A percentile compares a stretch with the other conserved stretches of the same genome.
Conservation (phyloP, 2,329 filamentous ascomycete genomes). For the Thermoascus crustaceus region DNA sequence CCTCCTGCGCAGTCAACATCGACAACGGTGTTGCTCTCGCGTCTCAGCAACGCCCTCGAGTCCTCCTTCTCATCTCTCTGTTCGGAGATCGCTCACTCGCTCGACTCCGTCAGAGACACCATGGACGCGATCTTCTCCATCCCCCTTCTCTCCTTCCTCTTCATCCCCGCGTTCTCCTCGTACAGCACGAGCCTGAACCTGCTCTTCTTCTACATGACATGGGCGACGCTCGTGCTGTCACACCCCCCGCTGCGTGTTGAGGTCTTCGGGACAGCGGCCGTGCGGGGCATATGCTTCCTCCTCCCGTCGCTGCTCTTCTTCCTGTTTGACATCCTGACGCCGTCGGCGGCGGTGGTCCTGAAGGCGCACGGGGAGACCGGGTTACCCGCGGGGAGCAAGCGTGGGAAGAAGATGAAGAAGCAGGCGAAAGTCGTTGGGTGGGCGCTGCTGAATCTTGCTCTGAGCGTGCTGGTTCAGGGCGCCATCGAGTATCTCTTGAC, state of each 20-base stretch:
- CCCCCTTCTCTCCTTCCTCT: slow-evolving; percentile 20
- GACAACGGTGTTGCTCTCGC: too few relatives aligned
- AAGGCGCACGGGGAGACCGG: slow-evolving; percentile 56
- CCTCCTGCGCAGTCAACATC: too few relatives aligned
- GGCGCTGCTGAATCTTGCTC: slow-evolving; percentile 47
- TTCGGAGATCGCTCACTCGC: not conserved
- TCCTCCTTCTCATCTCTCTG: not conserved
- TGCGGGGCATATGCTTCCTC: slow-evolving; percentile 64
- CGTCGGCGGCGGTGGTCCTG: slow-evolving; percentile 58
- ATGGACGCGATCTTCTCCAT: slow-evolving; percentile 47
- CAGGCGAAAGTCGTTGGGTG: slow-evolving; percentile 46
- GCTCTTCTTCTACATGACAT: slow-evolving; percentile 84
- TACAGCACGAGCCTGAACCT: slow-evolving; percentile 76
- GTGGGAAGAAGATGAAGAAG: slow-evolving; percentile 31
- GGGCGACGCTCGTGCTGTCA: slow-evolving; percentile 72
- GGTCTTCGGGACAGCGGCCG: slow-evolving; percentile 58
- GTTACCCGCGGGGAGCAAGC: slow-evolving; percentile 36
- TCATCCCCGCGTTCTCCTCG: slow-evolving; percentile 43
- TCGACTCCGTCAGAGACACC: slow-evolving; percentile 12
- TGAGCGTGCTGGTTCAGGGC: slow-evolving; percentile 48
- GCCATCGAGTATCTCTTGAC: slow-evolving; percentile 49
- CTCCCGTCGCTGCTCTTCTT: slow-evolving; percentile 66
- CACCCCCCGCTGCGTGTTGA: slow-evolving; percentile 70
- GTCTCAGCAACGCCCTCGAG: too few relatives aligned
- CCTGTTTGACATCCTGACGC: slow-evolving; percentile 61